Percentiles rank a stretch among this genome's conserved stretches.
These are phyloP conservation scores for Amanita jacksonii DNA, from an alignment of 768 basidiomycete species.

Conservation along the genomic window DNA sequence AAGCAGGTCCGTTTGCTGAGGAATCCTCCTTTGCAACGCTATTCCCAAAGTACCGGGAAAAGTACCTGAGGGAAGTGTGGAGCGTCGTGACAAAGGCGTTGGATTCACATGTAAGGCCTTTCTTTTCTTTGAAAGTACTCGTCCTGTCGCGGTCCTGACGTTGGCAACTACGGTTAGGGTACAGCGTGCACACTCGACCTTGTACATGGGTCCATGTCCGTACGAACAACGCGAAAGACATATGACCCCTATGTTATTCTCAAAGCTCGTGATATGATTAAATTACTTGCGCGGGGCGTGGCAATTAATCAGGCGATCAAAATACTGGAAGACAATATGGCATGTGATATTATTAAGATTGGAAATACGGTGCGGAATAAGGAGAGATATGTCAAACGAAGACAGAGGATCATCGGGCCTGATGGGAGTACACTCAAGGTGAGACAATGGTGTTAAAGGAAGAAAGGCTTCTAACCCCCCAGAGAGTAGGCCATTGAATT, in stretches of 20 bases:
- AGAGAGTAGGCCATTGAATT: slow-evolving; percentile 82
- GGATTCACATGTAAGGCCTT: slow-evolving; percentile 61
- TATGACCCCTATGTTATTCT: slow-evolving; percentile 94
- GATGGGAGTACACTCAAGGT: slow-evolving; percentile 97
- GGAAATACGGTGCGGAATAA: slow-evolving; percentile 91
- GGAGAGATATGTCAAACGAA: slow-evolving; percentile 90
- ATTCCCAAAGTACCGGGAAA: slow-evolving; percentile 98
- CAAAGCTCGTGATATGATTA: slow-evolving; percentile 93
- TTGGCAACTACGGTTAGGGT: slow-evolving; percentile 40
- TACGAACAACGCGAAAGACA: slow-evolving; percentile 93
- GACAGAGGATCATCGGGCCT: slow-evolving; percentile 95
- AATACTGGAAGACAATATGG: slow-evolving; percentile 79
- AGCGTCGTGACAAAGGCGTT: slow-evolving; percentile 78
- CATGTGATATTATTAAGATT: slow-evolving; percentile 98
- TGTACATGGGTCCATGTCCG: slow-evolving; percentile 96
- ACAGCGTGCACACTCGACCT: slow-evolving; percentile 88
- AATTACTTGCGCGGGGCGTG: slow-evolving; percentile 90
- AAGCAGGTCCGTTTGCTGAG: slow-evolving; percentile 77
- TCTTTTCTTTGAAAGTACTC: neutral
- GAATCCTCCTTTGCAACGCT: slow-evolving; percentile 98
- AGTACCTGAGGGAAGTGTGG: slow-evolving; percentile 93
- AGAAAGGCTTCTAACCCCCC: neutral
- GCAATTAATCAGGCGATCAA: slow-evolving; percentile 78
- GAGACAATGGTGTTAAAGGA: slow-evolving; percentile 11
- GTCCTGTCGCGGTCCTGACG: slow-evolving; percentile 1